Percentiles rank a stretch among this genome's conserved stretches.
These are phyloP conservation scores for Dovyalis caffra DNA, from an alignment of 345 rosid genomes.

Conservation along the genomic window DNA sequence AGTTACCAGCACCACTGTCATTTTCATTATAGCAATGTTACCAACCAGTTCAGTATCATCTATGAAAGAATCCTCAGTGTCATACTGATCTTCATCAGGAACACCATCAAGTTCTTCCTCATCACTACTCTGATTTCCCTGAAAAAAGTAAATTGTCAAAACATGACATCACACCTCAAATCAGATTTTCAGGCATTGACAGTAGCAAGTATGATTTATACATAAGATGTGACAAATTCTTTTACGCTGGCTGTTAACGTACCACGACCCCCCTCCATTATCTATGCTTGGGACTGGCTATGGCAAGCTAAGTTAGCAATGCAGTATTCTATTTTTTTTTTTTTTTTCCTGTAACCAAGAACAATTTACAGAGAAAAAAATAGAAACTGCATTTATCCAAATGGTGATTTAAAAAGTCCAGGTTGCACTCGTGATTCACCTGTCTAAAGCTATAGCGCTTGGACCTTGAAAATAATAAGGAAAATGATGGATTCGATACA, in stretches of 20 bases:
- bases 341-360: not conserved
- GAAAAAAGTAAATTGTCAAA: not conserved
- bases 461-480: not conserved
- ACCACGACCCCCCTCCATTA: not conserved
- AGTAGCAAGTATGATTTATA: not conserved
- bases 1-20: not conserved
- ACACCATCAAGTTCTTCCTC: slow-evolving; percentile 26
- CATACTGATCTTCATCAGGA: slow-evolving; percentile 27
- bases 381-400: not conserved
- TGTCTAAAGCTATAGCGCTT: not conserved
- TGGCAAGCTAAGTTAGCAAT: not conserved
- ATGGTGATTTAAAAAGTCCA: not conserved
- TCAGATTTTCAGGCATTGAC: not conserved
- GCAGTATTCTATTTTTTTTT: not conserved
- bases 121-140: slow-evolving; percentile 23
- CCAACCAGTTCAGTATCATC: slow-evolving; percentile 30
- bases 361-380: not conserved
- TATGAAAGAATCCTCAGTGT: slow-evolving; percentile 26
- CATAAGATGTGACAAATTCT: not conserved
- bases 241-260: not conserved
- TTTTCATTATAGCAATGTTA: not conserved
- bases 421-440: not conserved
- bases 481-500: not conserved
- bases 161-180: not conserved
- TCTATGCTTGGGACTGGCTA: not conserved